Evolutionary conservation across 176 grass and related monocot genomes (phyloP), one percentile per base, ranked within the genome.

Genomic region (Zoysia japonica): DNA sequence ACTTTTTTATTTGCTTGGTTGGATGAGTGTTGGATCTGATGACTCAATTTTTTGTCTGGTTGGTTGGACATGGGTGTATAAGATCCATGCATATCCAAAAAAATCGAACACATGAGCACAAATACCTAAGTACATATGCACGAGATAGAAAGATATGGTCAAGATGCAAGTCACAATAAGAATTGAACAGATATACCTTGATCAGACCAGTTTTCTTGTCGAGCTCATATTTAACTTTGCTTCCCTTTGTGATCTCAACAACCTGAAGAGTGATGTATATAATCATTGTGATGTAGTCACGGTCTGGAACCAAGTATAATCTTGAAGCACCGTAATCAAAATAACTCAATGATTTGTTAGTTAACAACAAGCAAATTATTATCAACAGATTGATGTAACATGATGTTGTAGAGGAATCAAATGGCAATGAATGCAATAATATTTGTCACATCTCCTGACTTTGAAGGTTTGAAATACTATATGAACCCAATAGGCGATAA

Each of bases 171-270:
- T 39, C 49, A 43, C 46, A 8, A 50, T 46, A 35, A 78, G 65
- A 70, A 76, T 37, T 43, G 43, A 83, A 86, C 11, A 28, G 28
- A 65, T 63, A 42, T 72, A 92, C 90, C 90, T 89, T 89, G 68
- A 93, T 93, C 28, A 93, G 14, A 38, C 90, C 90, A 17, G 90
- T 93, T 84, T 28, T 93, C 72, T 93, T 93, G 81, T 93, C 90
- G 82, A 93, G 90, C 74, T 92, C 90, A 82, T 93, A 93, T 75
- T 93, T 93, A 28, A 93, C 87, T 93, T 93, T 89, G 59, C 90
- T 93, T 80, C 90, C 90, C 74, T 93, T 93, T 4, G 90, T 89
- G 81, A 93, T 93, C 90, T 93, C 87, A 76, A 93, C 90, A 67
- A 93, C 90, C 90, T 93, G 59, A 37, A 78, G 17, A 39, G 14